These are phyloP conservation scores for Xylaria bambusicola DNA, from an alignment of 495 filamentous ascomycete species.

Conservation along the genomic window DNA sequence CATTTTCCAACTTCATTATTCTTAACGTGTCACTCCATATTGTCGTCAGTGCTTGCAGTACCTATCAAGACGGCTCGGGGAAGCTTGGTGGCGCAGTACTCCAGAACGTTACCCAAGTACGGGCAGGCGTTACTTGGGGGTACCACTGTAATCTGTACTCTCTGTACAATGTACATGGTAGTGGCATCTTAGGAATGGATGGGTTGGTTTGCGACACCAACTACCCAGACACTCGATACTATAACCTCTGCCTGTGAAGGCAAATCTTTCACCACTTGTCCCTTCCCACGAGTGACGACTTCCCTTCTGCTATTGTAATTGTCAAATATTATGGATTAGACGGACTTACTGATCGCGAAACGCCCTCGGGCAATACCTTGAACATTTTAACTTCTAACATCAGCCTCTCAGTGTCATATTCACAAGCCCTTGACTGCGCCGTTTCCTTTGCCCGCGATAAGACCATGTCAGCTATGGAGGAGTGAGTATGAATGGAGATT, in stretches of 20 bases:
- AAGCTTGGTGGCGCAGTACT: no score
- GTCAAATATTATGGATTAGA: slow-evolving; percentile 8
- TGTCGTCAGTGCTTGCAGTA: no score
- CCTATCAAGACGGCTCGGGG: no score
- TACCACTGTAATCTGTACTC: no score
- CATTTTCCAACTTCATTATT: no score
- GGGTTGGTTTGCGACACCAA: neutral
- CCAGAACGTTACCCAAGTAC: no score
- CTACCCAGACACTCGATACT: neutral
- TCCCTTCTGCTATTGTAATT: neutral
- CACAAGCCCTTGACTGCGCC: neutral
- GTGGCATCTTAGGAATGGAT: no score
- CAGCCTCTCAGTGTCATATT: no score
- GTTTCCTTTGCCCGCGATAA: neutral
- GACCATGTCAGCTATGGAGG: slow-evolving; percentile 28
- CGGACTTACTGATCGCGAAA: neutral
- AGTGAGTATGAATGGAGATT: slow-evolving; percentile 20
- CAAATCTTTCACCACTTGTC: neutral
- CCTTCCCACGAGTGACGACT: neutral
- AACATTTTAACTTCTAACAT: slow-evolving; percentile 15
- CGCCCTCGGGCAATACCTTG: neutral
- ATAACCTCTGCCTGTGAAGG: neutral
- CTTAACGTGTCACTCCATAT: no score
- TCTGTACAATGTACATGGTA: no score
- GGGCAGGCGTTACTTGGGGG: no score